Evolutionary conservation across 768 basidiomycete genomes (phyloP).

Genomic region (Termitomyces sp.): DNA sequence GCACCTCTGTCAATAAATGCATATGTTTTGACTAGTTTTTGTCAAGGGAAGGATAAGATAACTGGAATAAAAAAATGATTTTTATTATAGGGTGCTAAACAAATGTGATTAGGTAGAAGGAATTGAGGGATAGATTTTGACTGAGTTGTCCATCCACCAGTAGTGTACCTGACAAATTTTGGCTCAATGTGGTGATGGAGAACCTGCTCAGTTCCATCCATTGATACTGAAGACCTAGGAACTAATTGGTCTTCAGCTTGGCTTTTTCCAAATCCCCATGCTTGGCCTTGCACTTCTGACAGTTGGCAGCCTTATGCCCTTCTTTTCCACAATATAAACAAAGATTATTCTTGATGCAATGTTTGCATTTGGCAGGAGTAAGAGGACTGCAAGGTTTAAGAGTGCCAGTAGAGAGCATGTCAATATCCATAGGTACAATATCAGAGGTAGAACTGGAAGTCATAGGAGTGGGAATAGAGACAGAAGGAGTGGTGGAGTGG

Average conservation of each 20-base stretch:
- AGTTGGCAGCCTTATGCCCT: slow-evolving; percentile 25
- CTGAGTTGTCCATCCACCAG: too few relatives aligned
- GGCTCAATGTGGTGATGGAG: too few relatives aligned
- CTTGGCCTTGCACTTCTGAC: slow-evolving; percentile 19
- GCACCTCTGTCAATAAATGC: too few relatives aligned
- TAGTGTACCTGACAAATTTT: too few relatives aligned
- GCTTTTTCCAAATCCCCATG: slow-evolving; percentile 24
- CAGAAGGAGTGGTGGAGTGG: too few relatives aligned
- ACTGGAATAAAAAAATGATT: background rate
- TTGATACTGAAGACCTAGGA: background rate
- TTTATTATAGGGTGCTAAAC: too few relatives aligned
- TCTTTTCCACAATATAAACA: slow-evolving; percentile 34
- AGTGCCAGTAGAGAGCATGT: slow-evolving; percentile 20
- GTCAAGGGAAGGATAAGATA: too few relatives aligned
- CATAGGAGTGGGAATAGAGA: background rate
- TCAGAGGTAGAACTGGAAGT: slow-evolving; percentile 5
- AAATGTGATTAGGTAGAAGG: too few relatives aligned
- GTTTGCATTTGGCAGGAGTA: slow-evolving; percentile 24
- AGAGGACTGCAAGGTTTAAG: slow-evolving; percentile 15
- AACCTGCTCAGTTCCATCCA: too few relatives aligned
- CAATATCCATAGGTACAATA: slow-evolving; percentile 31
- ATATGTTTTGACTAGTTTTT: too few relatives aligned
- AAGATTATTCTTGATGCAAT: slow-evolving; percentile 17
- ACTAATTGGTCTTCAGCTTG: slow-evolving; percentile 21
- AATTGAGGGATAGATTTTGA: slow-evolving; percentile 12